Conservation (phyloP, 1,284 basidiomycete species). For the Rhodotorula sp. region DNA sequence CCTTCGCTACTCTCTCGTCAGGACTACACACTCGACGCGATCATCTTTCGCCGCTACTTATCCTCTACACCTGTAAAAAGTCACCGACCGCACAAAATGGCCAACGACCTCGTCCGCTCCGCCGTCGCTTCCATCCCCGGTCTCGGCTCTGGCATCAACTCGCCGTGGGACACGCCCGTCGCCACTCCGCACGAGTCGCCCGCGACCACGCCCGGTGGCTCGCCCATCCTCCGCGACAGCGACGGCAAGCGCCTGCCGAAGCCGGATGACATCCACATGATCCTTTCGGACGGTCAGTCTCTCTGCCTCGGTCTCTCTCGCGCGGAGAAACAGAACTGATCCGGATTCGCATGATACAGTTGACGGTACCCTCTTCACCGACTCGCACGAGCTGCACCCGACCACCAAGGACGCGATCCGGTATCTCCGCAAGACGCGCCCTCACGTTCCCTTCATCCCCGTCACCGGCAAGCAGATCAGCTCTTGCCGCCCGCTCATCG, state of each 20-base stretch:
- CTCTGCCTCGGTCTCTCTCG: no score
- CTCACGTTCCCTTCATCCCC: slow-evolving; percentile 42
- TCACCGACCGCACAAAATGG: not conserved
- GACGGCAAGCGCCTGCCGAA: slow-evolving; percentile 27
- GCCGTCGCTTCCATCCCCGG: slow-evolving; percentile 24
- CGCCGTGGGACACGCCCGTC: slow-evolving; percentile 38
- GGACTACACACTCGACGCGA: not conserved
- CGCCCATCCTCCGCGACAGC: slow-evolving; percentile 17
- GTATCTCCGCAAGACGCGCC: slow-evolving; percentile 38
- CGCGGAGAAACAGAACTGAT: not conserved
- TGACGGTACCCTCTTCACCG: slow-evolving; percentile 44
- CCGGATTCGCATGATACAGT: not conserved
- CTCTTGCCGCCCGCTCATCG: slow-evolving; percentile 38
- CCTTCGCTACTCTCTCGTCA: not conserved
- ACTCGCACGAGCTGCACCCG: slow-evolving; percentile 43
- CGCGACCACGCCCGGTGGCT: slow-evolving; percentile 25
- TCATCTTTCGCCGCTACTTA: not conserved
- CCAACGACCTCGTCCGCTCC: slow-evolving; percentile 21
- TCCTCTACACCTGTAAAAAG: not conserved
- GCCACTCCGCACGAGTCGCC: slow-evolving; percentile 36
- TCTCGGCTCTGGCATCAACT: slow-evolving; percentile 14
- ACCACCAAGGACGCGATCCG: slow-evolving; percentile 33
- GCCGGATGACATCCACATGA: slow-evolving; percentile 40
- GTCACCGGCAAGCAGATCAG: slow-evolving; percentile 44
- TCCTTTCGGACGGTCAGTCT: slow-evolving; percentile 35